phyloP scores from a whole-genome alignment of 345 rosid genomes.

The Gossypium ekmanianum region DNA sequence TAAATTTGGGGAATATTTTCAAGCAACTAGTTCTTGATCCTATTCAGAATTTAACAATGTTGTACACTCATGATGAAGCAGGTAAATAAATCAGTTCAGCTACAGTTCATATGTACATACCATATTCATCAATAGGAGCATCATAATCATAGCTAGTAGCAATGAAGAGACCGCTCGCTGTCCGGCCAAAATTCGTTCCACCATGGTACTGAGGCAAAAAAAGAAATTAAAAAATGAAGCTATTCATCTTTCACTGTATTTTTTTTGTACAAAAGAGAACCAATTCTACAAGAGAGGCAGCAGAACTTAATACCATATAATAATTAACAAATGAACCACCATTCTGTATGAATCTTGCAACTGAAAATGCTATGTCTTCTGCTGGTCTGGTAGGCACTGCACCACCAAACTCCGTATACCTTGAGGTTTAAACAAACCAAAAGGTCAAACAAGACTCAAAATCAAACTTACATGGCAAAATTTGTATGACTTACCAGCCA shows the following conservation, averaged over 20 bases:
- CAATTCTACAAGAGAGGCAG: slow-evolving; percentile 1
- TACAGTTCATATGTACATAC: slow-evolving; percentile 31
- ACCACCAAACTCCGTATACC: slow-evolving; percentile 65
- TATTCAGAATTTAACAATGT: background rate
- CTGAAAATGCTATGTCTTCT: slow-evolving; percentile 72
- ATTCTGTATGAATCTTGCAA: slow-evolving; percentile 65
- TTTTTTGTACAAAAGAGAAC: background rate
- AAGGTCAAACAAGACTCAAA: background rate
- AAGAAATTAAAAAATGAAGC: background rate
- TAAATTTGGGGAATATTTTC: background rate
- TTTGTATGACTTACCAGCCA: slow-evolving; percentile 52
- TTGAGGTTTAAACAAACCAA: background rate
- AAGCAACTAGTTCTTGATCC: background rate
- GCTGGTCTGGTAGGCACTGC: slow-evolving; percentile 65
- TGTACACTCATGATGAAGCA: slow-evolving; percentile 4
- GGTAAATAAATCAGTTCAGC: background rate
- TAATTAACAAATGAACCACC: slow-evolving; percentile 69
- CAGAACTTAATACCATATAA: slow-evolving; percentile 50
- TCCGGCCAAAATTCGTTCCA: slow-evolving; percentile 87
- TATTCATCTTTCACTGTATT: background rate
- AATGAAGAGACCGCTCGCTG: slow-evolving; percentile 92
- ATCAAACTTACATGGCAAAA: background rate
- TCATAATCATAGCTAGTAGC: slow-evolving; percentile 96
- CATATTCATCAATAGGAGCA: slow-evolving; percentile 95
- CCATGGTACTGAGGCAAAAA: slow-evolving; percentile 70